Evolutionary conservation across 2,329 filamentous ascomycete genomes (phyloP).

Genomic region (Talaromyces sp.): DNA sequence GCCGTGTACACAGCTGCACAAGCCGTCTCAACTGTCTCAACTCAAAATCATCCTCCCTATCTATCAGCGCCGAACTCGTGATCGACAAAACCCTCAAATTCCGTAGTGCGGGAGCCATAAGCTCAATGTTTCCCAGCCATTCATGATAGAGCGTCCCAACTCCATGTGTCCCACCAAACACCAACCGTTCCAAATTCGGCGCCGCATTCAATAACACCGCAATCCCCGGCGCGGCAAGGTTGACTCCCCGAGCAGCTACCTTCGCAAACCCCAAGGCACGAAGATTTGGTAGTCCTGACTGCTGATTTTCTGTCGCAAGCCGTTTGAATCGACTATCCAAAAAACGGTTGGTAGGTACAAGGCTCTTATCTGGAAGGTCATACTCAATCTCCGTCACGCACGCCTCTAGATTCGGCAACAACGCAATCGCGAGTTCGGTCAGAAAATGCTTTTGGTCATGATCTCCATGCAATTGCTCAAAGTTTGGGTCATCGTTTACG

Average conservation of each 20-base stretch:
- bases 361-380: not conserved
- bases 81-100: no score
- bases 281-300: not conserved
- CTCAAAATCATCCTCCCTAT: no score
- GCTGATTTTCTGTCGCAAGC: not conserved
- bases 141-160: not conserved
- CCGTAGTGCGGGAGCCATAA: no score
- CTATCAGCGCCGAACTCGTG: no score
- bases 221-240: not conserved
- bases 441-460: not conserved
- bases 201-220: not conserved
- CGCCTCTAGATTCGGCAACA: not conserved
- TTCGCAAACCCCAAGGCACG: not conserved
- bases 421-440: not conserved
- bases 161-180: not conserved
- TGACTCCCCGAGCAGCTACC: not conserved
- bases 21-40: no score
- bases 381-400: not conserved
- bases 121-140: no score
- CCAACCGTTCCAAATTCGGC: not conserved
- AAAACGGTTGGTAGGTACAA: not conserved
- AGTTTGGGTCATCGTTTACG: not conserved
- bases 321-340: not conserved
- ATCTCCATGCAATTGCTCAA: not conserved
- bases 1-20: no score